These are phyloP conservation scores for Claviceps lovelessii DNA, from an alignment of 2,329 filamentous ascomycete genomes.

Conservation along the genomic window DNA sequence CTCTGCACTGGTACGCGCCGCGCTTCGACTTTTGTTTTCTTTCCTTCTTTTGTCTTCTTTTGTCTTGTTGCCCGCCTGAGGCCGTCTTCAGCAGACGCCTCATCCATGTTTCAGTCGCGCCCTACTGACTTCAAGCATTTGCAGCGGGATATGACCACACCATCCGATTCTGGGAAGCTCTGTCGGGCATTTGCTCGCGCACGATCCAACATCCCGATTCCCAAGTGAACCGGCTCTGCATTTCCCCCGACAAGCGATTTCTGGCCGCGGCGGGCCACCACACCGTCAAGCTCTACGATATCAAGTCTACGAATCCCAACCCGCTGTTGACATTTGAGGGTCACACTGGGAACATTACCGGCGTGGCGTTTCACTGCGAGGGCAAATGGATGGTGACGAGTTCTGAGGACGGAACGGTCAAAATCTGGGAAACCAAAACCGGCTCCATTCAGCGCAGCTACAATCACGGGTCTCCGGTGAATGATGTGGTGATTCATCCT, in stretches of 20 bases:
- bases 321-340: slow-evolving; percentile 89
- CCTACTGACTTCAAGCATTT: slow-evolving; percentile 9
- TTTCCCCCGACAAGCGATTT: slow-evolving; percentile 94
- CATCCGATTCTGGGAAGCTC: slow-evolving; percentile 84
- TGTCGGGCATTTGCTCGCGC: slow-evolving; percentile 93
- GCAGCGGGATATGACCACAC: slow-evolving; percentile 49
- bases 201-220: slow-evolving; percentile 97
- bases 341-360: slow-evolving; percentile 90
- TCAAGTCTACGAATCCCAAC: slow-evolving; percentile 94
- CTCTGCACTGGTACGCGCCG: slow-evolving; percentile 41
- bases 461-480: slow-evolving; percentile 74
- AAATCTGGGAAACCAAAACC: slow-evolving; percentile 87
- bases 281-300: slow-evolving; percentile 94
- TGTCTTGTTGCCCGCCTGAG: too few species aligned
- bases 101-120: too few species aligned
- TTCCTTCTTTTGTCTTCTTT: neutral
- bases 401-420: slow-evolving; percentile 90
- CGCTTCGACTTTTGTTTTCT: neutral
- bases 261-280: slow-evolving; percentile 69
- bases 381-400: slow-evolving; percentile 99
- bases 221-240: slow-evolving; percentile 95
- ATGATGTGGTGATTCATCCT: slow-evolving; percentile 98
- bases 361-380: slow-evolving; percentile 94
- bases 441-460: slow-evolving; percentile 87
- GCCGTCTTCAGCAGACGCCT: too few species aligned